Conservation (phyloP, 2,329 filamentous ascomycete genomes). For the Atkinsonella texensis region DNA sequence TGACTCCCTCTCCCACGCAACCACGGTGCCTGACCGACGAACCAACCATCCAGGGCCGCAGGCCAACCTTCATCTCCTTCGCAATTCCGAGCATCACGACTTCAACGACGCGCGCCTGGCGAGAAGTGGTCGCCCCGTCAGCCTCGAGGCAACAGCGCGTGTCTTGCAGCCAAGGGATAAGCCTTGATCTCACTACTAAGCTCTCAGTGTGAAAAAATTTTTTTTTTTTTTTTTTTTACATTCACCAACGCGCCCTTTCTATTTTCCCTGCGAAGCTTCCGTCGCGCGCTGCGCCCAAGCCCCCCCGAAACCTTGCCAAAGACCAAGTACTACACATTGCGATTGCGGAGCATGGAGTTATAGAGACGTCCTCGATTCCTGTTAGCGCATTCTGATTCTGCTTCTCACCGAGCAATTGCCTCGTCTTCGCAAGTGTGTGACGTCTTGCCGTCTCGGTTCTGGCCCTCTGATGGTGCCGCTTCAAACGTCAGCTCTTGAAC, state of each 20-base stretch:
- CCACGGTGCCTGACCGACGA: background rate
- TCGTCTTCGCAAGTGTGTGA: too few relatives aligned
- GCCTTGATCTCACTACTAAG: background rate
- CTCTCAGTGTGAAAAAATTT: background rate
- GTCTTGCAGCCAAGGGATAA: background rate
- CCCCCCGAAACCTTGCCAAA: too few relatives aligned
- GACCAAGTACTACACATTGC: background rate
- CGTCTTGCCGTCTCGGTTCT: background rate
- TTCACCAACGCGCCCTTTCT: background rate
- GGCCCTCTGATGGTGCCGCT: background rate
- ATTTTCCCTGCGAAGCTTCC: background rate
- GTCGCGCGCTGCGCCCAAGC: background rate
- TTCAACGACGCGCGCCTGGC: background rate
- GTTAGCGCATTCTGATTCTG: background rate
- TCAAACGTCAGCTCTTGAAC: background rate
- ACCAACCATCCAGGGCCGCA: background rate
- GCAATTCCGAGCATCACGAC: background rate
- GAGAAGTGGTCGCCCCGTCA: background rate
- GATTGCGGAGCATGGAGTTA: background rate
- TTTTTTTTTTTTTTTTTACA: too few relatives aligned
- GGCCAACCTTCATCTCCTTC: background rate
- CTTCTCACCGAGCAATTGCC: background rate
- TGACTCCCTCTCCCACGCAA: too few relatives aligned
- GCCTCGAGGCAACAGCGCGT: background rate
- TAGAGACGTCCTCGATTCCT: background rate